A percentile compares a stretch with the other conserved stretches of the same genome.
Evolutionary conservation across 2,329 filamentous ascomycete species (phyloP).

Genomic region (Ilyonectria sp.): DNA sequence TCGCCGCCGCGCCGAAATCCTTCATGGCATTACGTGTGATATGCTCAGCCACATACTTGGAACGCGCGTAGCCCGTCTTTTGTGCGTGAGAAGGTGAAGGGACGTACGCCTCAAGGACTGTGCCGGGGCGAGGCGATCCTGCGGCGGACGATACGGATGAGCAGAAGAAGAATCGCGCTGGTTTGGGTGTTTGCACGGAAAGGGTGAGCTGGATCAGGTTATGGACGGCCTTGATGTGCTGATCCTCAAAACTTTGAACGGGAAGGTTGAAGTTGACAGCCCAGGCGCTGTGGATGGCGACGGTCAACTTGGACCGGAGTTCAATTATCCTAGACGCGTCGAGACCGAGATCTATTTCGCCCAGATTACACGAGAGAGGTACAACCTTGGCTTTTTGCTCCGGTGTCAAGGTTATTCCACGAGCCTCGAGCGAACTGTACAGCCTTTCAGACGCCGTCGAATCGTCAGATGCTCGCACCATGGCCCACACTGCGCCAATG

Average conservation of each 20-base stretch:
- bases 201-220: conserved; percentile 61
- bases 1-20: conserved; percentile 37
- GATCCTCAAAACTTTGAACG: conserved; percentile 63
- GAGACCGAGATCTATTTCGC: conserved; percentile 37
- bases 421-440: conserved; percentile 26
- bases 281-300: conserved; percentile 68
- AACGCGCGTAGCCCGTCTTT: conserved; percentile 60
- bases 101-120: conserved; percentile 54
- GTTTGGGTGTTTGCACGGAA: conserved; percentile 8
- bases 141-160: conserved; percentile 59
- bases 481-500: conserved; percentile 63
- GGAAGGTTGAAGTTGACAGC: conserved; percentile 70
- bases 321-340: conserved; percentile 45
- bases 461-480: conserved; percentile 37
- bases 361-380: conserved; percentile 39
- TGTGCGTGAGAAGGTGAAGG: conserved; percentile 56
- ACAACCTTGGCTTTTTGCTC: conserved; percentile 46
- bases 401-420: conserved; percentile 22
- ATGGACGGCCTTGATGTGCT: conserved; percentile 61
- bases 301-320: conserved; percentile 53
- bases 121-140: conserved; percentile 50
- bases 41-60: conserved; percentile 58
- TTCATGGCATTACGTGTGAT: conserved; percentile 54
- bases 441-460: conserved; percentile 29
- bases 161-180: conserved; percentile 63